Conservation (phyloP, 169 alveolate genomes). For the Plasmodium falciparum region DNA sequence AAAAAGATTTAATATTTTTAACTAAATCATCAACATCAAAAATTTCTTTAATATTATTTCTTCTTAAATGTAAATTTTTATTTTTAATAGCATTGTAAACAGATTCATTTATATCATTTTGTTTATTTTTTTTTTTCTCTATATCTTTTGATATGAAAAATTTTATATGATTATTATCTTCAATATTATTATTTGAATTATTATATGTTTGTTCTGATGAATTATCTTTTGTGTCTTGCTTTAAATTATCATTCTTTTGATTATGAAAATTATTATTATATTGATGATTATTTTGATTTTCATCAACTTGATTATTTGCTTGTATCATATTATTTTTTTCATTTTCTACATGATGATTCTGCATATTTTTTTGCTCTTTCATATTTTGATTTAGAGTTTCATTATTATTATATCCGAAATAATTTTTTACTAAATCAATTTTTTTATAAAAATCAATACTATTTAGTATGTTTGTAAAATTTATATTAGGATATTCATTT, state of each 20-base stretch:
- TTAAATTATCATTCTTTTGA: not conserved
- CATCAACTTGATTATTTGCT: not conserved
- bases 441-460: constrained; percentile 30
- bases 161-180: not conserved
- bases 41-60: constrained; percentile 49
- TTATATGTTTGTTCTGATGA: not conserved
- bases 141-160: not conserved
- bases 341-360: not conserved
- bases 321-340: not conserved
- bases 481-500: not conserved
- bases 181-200: not conserved
- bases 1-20: constrained; percentile 36
- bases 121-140: constrained; percentile 7
- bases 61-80: constrained; percentile 37
- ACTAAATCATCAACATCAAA: constrained; percentile 63
- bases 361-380: not conserved
- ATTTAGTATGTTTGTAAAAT: constrained; percentile 12
- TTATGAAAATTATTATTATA: not conserved
- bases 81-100: not conserved
- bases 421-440: constrained; percentile 23
- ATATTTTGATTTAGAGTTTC: not conserved
- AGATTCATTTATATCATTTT: constrained; percentile 29
- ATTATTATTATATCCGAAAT: constrained; percentile 8
- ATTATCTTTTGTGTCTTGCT: not conserved
- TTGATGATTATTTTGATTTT: not conserved